Conservation (phyloP, 2,329 filamentous ascomycete species). For the Fusarium camptoceras region DNA sequence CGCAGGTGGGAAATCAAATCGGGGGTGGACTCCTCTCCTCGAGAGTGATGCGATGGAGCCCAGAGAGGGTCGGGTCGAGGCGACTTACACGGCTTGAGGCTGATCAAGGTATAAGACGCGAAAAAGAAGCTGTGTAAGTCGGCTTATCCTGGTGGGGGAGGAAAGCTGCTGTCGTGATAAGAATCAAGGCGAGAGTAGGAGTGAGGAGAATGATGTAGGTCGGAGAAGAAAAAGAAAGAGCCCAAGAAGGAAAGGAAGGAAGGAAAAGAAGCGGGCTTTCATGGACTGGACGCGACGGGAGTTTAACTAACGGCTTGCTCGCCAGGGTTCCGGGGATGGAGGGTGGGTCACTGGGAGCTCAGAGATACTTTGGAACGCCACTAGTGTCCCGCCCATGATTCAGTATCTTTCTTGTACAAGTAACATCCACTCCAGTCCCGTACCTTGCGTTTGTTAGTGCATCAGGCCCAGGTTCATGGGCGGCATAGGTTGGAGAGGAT, state of each 20-base stretch:
- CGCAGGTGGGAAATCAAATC: slow-evolving; percentile 40
- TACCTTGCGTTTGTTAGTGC: slow-evolving; percentile 28
- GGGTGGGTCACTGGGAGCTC: slow-evolving; percentile 32
- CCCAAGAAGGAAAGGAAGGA: slow-evolving; percentile 24
- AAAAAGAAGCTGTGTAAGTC: slow-evolving; percentile 30
- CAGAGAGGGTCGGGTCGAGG: background rate
- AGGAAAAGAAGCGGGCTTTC: slow-evolving; percentile 43
- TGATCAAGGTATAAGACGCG: slow-evolving; percentile 28
- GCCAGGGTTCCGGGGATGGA: slow-evolving; percentile 44
- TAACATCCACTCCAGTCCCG: slow-evolving; percentile 25
- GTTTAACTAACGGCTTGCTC: slow-evolving; percentile 41
- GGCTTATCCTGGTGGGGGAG: background rate
- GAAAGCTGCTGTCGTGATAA: slow-evolving; percentile 22
- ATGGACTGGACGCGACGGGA: slow-evolving; percentile 43
- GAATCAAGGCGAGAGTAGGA: background rate
- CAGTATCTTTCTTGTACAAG: slow-evolving; percentile 28
- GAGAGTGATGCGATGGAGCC: slow-evolving; percentile 29
- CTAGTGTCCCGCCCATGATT: slow-evolving; percentile 1
- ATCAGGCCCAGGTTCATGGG: slow-evolving; percentile 12
- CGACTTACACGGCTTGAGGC: slow-evolving; percentile 51
- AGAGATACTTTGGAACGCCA: slow-evolving; percentile 17
- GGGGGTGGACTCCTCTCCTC: slow-evolving; percentile 38
- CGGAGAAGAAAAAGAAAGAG: slow-evolving; percentile 31
- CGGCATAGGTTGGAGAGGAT: background rate
- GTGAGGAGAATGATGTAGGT: slow-evolving; percentile 33